These are phyloP conservation scores for Pythium sp. DNA, from an alignment of 352 stramenopile genomes.

Conservation along the genomic window DNA sequence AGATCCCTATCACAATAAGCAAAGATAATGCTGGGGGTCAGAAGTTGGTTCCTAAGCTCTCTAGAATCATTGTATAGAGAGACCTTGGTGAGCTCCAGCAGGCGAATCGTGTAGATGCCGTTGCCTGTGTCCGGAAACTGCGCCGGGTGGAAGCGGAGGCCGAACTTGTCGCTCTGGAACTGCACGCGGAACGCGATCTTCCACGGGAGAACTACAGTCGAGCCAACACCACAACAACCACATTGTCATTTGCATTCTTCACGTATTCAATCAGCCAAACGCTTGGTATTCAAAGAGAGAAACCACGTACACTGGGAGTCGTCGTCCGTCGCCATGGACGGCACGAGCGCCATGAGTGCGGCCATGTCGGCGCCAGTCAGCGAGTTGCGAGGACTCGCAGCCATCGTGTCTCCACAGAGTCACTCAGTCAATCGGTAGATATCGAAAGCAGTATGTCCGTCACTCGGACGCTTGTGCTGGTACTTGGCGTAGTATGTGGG, in stretches of 20 bases:
- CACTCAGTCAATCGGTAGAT: not conserved
- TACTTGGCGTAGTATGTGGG: not conserved
- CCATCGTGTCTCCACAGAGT: not conserved
- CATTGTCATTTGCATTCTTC: too few species aligned
- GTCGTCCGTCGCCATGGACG: conserved; percentile 42
- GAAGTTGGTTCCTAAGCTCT: not conserved
- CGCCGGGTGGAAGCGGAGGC: conserved; percentile 71
- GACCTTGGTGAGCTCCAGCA: conserved; percentile 73
- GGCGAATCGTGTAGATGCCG: conserved; percentile 76
- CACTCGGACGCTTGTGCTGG: too few species aligned
- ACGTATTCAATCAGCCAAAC: too few species aligned
- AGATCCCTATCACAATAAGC: conserved; percentile 22
- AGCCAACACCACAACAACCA: not conserved
- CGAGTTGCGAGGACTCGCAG: conserved; percentile 14
- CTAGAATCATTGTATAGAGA: not conserved
- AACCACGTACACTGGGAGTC: conserved; percentile 38
- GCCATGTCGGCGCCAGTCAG: conserved; percentile 15
- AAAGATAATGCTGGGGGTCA: not conserved
- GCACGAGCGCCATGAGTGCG: conserved; percentile 24
- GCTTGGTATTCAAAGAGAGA: not conserved
- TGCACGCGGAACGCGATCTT: conserved; percentile 84
- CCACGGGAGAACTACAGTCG: conserved; percentile 59
- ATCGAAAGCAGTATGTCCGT: too few species aligned
- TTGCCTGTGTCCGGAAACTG: conserved; percentile 83
- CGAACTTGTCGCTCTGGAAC: conserved; percentile 78